Percentiles rank a stretch among this genome's conserved stretches.
These are phyloP conservation scores for Nepenthes gracilis DNA, from an alignment of 148 eudicot genomes.

Conservation along the genomic window DNA sequence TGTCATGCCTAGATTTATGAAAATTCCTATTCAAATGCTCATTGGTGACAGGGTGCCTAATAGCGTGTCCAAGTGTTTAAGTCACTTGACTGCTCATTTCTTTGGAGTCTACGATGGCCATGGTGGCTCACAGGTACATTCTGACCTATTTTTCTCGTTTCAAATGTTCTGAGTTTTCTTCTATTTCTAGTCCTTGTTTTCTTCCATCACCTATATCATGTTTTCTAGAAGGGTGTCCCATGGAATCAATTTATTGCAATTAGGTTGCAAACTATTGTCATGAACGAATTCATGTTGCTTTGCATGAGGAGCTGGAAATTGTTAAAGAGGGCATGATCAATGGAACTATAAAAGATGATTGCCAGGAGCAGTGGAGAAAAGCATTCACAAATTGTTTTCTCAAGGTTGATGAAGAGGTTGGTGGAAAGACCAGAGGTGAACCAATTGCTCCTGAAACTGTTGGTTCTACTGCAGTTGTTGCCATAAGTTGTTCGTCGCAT, in stretches of 20 bases:
- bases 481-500: conserved; percentile 43
- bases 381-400: conserved; percentile 34
- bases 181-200: not conserved
- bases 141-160: not conserved
- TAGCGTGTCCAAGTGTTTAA: conserved; percentile 20
- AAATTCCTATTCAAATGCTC: conserved; percentile 37
- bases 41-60: conserved; percentile 29
- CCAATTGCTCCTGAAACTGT: conserved; percentile 54
- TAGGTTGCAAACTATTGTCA: conserved; percentile 49
- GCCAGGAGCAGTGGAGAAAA: conserved; percentile 34
- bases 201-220: not conserved
- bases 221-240: not conserved
- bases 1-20: conserved; percentile 30
- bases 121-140: conserved; percentile 48
- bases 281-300: conserved; percentile 35
- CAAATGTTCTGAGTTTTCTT: not conserved
- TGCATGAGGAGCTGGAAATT: conserved; percentile 32
- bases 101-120: conserved; percentile 61
- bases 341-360: conserved; percentile 10
- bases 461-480: conserved; percentile 51
- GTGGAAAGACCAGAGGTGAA: conserved; percentile 20
- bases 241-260: conserved; percentile 3
- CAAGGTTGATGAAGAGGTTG: conserved; percentile 40
- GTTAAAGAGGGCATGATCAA: conserved; percentile 12
- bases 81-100: conserved; percentile 45